Conservation (phyloP, 169 alveolate species). For the Fabrea salina region DNA sequence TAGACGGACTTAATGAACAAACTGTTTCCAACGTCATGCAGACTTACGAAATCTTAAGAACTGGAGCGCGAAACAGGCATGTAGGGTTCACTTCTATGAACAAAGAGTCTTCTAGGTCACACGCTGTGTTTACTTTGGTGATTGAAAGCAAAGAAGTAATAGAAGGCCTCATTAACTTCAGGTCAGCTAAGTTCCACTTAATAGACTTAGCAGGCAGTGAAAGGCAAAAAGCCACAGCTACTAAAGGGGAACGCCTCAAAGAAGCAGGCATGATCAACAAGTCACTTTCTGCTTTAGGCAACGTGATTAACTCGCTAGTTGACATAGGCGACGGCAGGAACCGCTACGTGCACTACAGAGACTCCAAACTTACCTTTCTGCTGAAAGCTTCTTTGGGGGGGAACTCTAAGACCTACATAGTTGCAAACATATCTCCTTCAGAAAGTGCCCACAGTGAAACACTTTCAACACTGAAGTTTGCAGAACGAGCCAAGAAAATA, state of each 20-base stretch:
- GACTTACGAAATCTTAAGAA: slow-evolving; percentile 41
- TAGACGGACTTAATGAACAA: slow-evolving; percentile 73
- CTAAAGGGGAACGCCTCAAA: slow-evolving; percentile 73
- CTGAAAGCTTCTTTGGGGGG: slow-evolving; percentile 85
- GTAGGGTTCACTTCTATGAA: slow-evolving; percentile 74
- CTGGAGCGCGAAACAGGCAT: slow-evolving; percentile 60
- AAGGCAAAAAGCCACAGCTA: slow-evolving; percentile 63
- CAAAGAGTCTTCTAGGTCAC: slow-evolving; percentile 69
- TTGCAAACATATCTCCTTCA: slow-evolving; percentile 84
- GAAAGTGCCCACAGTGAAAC: slow-evolving; percentile 70
- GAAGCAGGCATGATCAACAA: slow-evolving; percentile 86
- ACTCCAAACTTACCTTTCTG: slow-evolving; percentile 82
- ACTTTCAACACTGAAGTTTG: slow-evolving; percentile 81
- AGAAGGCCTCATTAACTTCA: slow-evolving; percentile 35
- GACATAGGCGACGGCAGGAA: slow-evolving; percentile 74
- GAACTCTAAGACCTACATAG: slow-evolving; percentile 81
- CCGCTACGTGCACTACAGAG: slow-evolving; percentile 78
- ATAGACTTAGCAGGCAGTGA: slow-evolving; percentile 88
- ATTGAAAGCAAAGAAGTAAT: slow-evolving; percentile 40
- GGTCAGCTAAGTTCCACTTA: slow-evolving; percentile 67
- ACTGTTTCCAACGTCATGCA: slow-evolving; percentile 51
- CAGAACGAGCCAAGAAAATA: slow-evolving; percentile 82
- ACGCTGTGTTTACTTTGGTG: slow-evolving; percentile 72
- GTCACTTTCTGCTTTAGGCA: slow-evolving; percentile 75
- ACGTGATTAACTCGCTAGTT: slow-evolving; percentile 78